These are phyloP conservation scores for Skeletonema costatum DNA, from an alignment of 108 stramenopile genomes.

Conservation along the genomic window DNA sequence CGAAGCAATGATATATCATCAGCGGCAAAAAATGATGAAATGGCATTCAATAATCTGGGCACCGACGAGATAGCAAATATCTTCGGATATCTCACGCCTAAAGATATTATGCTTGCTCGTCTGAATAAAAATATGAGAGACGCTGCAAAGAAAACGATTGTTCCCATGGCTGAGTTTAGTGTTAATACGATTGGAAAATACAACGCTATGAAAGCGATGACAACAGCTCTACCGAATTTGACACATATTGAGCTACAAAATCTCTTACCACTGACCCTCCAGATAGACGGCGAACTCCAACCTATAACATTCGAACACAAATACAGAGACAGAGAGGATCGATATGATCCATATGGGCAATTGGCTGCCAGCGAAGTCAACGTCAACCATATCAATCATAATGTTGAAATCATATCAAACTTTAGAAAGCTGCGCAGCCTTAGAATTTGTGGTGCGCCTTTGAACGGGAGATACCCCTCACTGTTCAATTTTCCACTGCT, in stretches of 20 bases:
- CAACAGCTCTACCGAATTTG: not conserved
- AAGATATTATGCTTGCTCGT: conserved; percentile 1
- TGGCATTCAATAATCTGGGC: not conserved
- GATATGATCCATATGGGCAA: too few species aligned
- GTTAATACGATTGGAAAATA: not conserved
- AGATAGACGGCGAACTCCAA: too few species aligned
- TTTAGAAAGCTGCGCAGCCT: not conserved
- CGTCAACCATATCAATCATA: not conserved
- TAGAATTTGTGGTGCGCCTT: not conserved
- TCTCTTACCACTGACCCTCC: too few species aligned
- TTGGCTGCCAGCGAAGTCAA: too few species aligned
- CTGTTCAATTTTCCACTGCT: not conserved
- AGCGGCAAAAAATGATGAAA: too few species aligned
- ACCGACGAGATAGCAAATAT: conserved; percentile 1
- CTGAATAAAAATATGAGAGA: not conserved
- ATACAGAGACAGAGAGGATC: too few species aligned
- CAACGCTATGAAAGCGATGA: conserved; percentile 2
- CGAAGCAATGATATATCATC: too few species aligned
- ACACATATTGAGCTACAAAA: not conserved
- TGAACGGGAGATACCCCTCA: not conserved
- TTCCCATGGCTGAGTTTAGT: not conserved
- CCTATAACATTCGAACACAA: too few species aligned
- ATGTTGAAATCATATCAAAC: not conserved
- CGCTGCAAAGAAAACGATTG: not conserved
- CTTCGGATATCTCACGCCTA: not conserved